These are phyloP conservation scores for Cercospora zeina DNA, from an alignment of 2,329 filamentous ascomycete genomes.

Conservation along the genomic window DNA sequence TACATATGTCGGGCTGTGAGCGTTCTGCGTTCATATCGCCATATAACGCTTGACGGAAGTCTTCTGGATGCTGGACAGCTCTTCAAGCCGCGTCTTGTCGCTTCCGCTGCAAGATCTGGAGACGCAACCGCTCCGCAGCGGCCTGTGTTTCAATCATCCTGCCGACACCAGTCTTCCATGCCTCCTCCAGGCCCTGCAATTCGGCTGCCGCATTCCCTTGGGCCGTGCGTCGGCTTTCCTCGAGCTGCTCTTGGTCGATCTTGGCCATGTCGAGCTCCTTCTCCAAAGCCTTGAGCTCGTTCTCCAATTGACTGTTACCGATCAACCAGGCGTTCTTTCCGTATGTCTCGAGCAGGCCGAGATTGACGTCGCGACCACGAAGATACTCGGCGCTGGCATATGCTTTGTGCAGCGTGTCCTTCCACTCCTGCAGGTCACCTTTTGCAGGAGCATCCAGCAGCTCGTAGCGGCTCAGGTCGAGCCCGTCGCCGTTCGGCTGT, in stretches of 20 bases:
- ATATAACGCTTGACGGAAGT: neutral
- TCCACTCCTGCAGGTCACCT: slow-evolving; percentile 51
- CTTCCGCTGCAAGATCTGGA: slow-evolving; percentile 66
- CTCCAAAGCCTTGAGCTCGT: slow-evolving; percentile 68
- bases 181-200: slow-evolving; percentile 70
- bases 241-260: slow-evolving; percentile 70
- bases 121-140: slow-evolving; percentile 71
- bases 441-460: slow-evolving; percentile 61
- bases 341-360: slow-evolving; percentile 73
- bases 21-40: neutral
- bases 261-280: slow-evolving; percentile 68
- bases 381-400: slow-evolving; percentile 62
- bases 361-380: slow-evolving; percentile 57
- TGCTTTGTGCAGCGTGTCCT: slow-evolving; percentile 54
- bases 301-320: slow-evolving; percentile 77
- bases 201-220: slow-evolving; percentile 75
- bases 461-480: slow-evolving; percentile 83
- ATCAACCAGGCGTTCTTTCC: slow-evolving; percentile 93
- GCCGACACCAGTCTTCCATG: slow-evolving; percentile 77
- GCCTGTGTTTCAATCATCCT: slow-evolving; percentile 83
- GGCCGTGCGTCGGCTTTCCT: slow-evolving; percentile 64
- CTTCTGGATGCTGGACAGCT: neutral
- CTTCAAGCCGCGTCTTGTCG: slow-evolving; percentile 43
- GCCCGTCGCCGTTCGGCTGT: slow-evolving; percentile 50
- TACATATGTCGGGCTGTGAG: neutral